These are phyloP conservation scores for Psilocybe cubensis DNA, from an alignment of 768 basidiomycete species.

Conservation along the genomic window DNA sequence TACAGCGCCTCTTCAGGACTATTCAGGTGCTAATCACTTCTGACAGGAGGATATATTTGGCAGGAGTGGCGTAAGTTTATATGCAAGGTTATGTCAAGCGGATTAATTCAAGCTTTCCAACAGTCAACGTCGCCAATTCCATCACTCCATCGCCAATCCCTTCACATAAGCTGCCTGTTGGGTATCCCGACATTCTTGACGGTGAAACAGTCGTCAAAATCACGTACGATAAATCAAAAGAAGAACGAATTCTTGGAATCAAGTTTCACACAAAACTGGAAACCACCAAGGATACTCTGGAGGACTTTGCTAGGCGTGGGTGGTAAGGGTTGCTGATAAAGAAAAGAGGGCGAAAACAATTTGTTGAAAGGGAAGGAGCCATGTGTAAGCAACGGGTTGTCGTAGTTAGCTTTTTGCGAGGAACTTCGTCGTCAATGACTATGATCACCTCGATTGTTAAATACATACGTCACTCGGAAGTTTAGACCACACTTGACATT, in stretches of 20 bases:
- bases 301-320: conserved; percentile 34
- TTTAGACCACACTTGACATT: no score
- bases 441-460: no score
- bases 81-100: neutral
- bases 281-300: conserved; percentile 32
- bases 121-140: conserved; percentile 37
- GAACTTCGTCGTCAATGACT: no score
- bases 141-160: conserved; percentile 27
- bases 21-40: neutral
- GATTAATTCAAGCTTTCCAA: neutral
- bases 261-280: conserved; percentile 26
- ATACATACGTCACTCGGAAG: no score
- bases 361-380: no score
- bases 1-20: neutral
- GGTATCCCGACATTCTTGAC: conserved; percentile 28
- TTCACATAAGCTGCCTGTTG: conserved; percentile 24
- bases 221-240: conserved; percentile 30
- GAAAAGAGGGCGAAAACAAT: no score
- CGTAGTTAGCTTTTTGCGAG: no score
- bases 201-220: conserved; percentile 20
- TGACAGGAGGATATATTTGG: conserved; percentile 29
- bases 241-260: conserved; percentile 32
- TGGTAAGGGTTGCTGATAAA: no score
- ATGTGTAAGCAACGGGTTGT: no score
- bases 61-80: conserved; percentile 39